Conservation (phyloP, 257 asterid genomes). For the Gardenia jasminoides region DNA sequence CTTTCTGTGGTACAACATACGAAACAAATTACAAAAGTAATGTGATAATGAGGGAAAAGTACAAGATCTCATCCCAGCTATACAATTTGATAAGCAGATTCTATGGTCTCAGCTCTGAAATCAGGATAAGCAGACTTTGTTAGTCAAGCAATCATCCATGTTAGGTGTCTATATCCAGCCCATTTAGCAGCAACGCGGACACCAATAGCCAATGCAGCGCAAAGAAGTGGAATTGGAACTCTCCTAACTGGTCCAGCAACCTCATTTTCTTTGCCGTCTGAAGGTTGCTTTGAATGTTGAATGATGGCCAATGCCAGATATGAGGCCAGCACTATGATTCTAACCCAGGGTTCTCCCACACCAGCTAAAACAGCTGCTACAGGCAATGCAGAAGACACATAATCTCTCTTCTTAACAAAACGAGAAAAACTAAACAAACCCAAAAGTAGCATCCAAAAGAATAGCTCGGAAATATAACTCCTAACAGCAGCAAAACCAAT, state of each 20-base stretch:
- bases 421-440: constrained; percentile 62
- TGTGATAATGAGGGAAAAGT: background rate
- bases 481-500: constrained; percentile 76
- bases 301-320: constrained; percentile 62
- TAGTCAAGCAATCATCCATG: constrained; percentile 87
- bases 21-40: background rate
- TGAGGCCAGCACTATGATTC: constrained; percentile 49
- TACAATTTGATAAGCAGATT: background rate
- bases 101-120: background rate
- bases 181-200: constrained; percentile 75
- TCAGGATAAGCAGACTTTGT: background rate
- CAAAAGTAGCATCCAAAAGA: constrained; percentile 72
- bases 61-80: background rate
- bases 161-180: constrained; percentile 91
- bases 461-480: constrained; percentile 65
- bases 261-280: constrained; percentile 28
- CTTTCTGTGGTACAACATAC: too few species aligned
- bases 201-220: constrained; percentile 80
- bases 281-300: constrained; percentile 34
- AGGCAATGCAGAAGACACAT: constrained; percentile 76
- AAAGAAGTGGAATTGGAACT: constrained; percentile 69
- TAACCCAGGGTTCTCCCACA: constrained; percentile 93
- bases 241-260: constrained; percentile 27
- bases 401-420: constrained; percentile 68
- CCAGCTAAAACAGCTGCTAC: constrained; percentile 74